A percentile compares a stretch with the other conserved stretches of the same genome.
Evolutionary conservation across 208 protist species (phyloP).

Genomic region (Trypanosoma avium): DNA sequence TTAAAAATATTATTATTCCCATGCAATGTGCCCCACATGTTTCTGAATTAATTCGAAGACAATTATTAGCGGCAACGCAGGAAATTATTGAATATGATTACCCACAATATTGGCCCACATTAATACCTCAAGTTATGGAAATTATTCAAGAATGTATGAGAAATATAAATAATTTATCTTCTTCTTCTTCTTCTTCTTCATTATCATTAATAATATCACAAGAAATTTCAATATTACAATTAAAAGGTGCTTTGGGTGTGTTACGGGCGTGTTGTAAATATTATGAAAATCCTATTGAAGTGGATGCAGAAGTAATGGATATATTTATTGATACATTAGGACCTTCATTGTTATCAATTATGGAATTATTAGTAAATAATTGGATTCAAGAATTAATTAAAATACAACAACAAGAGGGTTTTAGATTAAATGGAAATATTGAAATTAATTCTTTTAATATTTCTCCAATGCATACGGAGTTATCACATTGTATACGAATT

Average conservation of each 20-base stretch:
- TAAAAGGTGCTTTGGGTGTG: conserved; percentile 70
- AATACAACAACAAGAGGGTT: neutral
- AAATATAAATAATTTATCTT: conserved; percentile 25
- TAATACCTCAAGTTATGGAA: conserved; percentile 56
- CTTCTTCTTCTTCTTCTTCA: no score
- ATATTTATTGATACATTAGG: conserved; percentile 41
- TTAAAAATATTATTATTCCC: conserved; percentile 56
- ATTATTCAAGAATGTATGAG: conserved; percentile 44
- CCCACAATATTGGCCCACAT: conserved; percentile 53
- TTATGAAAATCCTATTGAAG: conserved; percentile 53
- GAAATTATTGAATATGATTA: conserved; percentile 80
- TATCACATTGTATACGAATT: conserved; percentile 73
- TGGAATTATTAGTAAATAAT: conserved; percentile 39
- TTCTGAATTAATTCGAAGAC: conserved; percentile 60
- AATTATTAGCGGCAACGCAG: conserved; percentile 63
- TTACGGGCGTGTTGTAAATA: conserved; percentile 69
- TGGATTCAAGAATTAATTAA: conserved; percentile 43
- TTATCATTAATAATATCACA: neutral
- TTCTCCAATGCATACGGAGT: conserved; percentile 33
- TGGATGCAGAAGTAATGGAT: conserved; percentile 48
- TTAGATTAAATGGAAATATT: neutral
- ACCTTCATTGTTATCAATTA: conserved; percentile 48
- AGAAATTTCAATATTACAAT: conserved; percentile 34
- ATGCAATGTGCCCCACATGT: conserved; percentile 70
- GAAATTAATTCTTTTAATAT: conserved; percentile 30